Evolutionary conservation across 768 basidiomycete species (phyloP).

Genomic region (Lenzites betulinus): DNA sequence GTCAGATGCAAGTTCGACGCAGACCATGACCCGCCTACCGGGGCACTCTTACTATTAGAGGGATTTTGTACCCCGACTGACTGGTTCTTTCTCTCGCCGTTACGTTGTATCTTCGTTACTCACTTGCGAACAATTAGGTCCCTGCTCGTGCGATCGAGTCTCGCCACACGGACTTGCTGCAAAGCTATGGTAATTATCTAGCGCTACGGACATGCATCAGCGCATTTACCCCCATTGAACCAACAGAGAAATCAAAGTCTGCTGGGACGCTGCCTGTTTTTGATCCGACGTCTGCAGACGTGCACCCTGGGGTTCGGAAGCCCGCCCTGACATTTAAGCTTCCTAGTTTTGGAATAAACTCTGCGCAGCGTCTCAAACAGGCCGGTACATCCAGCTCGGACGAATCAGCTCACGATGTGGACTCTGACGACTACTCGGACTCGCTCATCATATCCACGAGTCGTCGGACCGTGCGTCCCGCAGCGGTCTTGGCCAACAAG

Average conservation of each 20-base stretch:
- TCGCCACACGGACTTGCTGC: constrained; percentile 47
- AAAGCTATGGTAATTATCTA: constrained; percentile 52
- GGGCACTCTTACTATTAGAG: too few species aligned
- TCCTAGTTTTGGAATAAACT: constrained; percentile 24
- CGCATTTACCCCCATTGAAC: not conserved
- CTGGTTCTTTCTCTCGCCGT: too few species aligned
- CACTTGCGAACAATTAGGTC: constrained; percentile 12
- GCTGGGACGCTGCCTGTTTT: constrained; percentile 50
- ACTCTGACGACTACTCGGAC: constrained; percentile 21
- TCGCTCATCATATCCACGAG: not conserved
- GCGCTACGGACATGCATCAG: not conserved
- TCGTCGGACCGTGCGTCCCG: constrained; percentile 21
- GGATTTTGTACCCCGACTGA: not conserved
- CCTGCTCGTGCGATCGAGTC: constrained; percentile 36
- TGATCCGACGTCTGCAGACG: constrained; percentile 57
- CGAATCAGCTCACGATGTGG: constrained; percentile 16
- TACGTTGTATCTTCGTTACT: too few species aligned
- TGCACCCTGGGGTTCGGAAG: constrained; percentile 65
- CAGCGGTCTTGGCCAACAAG: constrained; percentile 17
- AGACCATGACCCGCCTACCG: too few species aligned
- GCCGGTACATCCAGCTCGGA: constrained; percentile 23
- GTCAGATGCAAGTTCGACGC: not conserved
- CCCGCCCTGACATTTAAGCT: constrained; percentile 36
- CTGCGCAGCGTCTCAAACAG: constrained; percentile 26
- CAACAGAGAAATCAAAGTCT: constrained; percentile 48